phyloP scores from a whole-genome alignment of 768 basidiomycete species.

The Hygrocybe punicea region DNA sequence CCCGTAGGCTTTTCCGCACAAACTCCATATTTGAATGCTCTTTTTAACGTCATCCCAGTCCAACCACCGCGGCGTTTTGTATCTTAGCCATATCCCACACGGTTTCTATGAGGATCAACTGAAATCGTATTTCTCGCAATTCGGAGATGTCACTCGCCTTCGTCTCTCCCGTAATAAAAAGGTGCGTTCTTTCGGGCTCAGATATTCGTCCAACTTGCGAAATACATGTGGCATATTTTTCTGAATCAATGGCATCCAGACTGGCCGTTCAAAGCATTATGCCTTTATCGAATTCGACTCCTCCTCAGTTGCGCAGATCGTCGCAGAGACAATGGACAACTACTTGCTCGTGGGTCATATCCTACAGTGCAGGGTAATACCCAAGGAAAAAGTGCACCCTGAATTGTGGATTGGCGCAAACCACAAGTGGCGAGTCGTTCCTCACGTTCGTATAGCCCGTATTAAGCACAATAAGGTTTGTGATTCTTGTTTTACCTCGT shows the following conservation, averaged over 20 bases:
- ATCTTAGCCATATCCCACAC: conserved; percentile 88
- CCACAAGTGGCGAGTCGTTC: conserved; percentile 80
- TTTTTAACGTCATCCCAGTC: conserved; percentile 27
- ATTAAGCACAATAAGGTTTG: conserved; percentile 79
- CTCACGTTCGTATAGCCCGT: conserved; percentile 66
- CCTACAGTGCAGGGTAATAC: conserved; percentile 84
- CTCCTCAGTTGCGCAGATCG: conserved; percentile 85
- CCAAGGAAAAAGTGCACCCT: conserved; percentile 86
- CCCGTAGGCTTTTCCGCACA: conserved; percentile 48
- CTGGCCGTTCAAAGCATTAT: conserved; percentile 94
- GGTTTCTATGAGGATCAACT: conserved; percentile 98
- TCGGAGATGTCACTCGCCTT: conserved; percentile 83
- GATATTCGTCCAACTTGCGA: no score
- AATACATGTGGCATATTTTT: not conserved
- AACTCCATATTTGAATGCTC: not conserved
- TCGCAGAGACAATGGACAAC: conserved; percentile 98
- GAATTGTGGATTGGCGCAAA: conserved; percentile 97
- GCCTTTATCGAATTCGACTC: conserved; percentile 95
- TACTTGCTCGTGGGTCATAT: conserved; percentile 95
- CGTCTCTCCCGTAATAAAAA: conserved; percentile 92
- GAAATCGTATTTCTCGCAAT: conserved; percentile 89
- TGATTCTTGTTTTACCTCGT: not conserved
- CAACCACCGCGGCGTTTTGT: conserved; percentile 78
- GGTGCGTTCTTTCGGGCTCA: conserved; percentile 38
- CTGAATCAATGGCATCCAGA: conserved; percentile 45